Evolutionary conservation across 768 basidiomycete species (phyloP).

Genomic region (Suillus discolor): DNA sequence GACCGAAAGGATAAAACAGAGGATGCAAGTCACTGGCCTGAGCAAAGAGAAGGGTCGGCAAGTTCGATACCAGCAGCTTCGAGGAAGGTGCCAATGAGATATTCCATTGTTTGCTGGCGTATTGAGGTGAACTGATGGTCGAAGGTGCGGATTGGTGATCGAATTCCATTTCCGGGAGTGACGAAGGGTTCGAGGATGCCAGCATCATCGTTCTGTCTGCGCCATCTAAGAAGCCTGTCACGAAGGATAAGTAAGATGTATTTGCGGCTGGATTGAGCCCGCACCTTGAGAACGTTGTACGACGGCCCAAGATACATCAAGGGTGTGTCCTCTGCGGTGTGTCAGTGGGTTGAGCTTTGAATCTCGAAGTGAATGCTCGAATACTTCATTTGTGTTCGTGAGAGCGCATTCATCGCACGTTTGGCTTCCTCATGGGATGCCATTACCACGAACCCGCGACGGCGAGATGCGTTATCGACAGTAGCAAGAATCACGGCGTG

Average conservation of each 20-base stretch:
- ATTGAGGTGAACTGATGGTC: constrained; percentile 33
- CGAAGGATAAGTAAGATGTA: constrained; percentile 11
- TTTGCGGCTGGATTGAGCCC: neutral
- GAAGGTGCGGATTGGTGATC: constrained; percentile 27
- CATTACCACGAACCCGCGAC: constrained; percentile 86
- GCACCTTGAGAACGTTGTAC: constrained; percentile 83
- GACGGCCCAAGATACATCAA: constrained; percentile 87
- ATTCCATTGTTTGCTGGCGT: constrained; percentile 33
- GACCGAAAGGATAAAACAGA: constrained; percentile 73
- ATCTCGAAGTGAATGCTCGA: constrained; percentile 16
- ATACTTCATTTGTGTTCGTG: constrained; percentile 72
- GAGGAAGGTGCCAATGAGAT: constrained; percentile 44
- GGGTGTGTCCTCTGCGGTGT: constrained; percentile 60
- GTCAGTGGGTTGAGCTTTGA: constrained; percentile 9
- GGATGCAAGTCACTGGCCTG: constrained; percentile 68
- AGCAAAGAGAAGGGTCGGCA: constrained; percentile 69
- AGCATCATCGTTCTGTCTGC: constrained; percentile 74
- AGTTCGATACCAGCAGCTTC: constrained; percentile 61
- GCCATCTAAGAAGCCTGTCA: constrained; percentile 75
- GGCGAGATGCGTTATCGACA: constrained; percentile 79
- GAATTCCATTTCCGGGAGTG: constrained; percentile 30
- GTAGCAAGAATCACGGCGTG: constrained; percentile 85
- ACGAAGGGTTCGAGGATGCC: constrained; percentile 44
- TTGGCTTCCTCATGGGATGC: constrained; percentile 71
- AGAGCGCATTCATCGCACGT: constrained; percentile 63